Base-by-base conservation (phyloP, 495 filamentous ascomycete genomes). In the Hypoxylon fuscum region DNA sequence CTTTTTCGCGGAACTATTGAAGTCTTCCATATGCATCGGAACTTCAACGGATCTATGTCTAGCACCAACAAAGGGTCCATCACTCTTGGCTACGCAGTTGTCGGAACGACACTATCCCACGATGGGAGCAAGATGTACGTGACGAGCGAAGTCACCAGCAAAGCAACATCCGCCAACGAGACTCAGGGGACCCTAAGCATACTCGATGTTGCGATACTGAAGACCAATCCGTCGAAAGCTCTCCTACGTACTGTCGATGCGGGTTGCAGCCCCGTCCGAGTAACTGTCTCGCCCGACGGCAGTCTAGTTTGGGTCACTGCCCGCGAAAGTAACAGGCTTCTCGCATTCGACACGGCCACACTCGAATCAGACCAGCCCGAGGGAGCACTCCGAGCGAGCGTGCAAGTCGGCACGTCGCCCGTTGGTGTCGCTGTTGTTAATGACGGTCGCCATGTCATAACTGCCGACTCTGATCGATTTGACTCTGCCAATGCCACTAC, bases 301-400 rank as follows among this genome's bases (percentile, higher is more conserved):
- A 43, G 35, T 23, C 23, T 35, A 7, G 49, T 64, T n/a, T 64
- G 55, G 64, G 59, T 64, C 29, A 70, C 64, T 0, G 59, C 59
- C 14, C 58, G 68, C 11, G 11, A 34, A 35, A 70, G 68, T 15
- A 72, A 66, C 46, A 51, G 34, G 23, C 62, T 73, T 18, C 64
- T 70, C 51, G 64, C 55, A 9, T 68, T 70, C 49, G 35, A 59
- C 42, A 55, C 59, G 22, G 43, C 62, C 1, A 66, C 60, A 22
- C 49, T 74, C 32, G 59, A 71, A 15, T 64, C 50, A 6, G 54
- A 60, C 29, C 76, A 68, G 12, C 74, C 72, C 17, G 38, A 55
- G 12, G 32, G 31, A 1, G 53, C 68, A 14, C 56, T 73, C 5
- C 21, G 54, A 14, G 68, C 61, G 6, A 68, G 49, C 18, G 70